phyloP scores from a whole-genome alignment of 164 flowering plant genomes.

The Vitis cinerea region DNA sequence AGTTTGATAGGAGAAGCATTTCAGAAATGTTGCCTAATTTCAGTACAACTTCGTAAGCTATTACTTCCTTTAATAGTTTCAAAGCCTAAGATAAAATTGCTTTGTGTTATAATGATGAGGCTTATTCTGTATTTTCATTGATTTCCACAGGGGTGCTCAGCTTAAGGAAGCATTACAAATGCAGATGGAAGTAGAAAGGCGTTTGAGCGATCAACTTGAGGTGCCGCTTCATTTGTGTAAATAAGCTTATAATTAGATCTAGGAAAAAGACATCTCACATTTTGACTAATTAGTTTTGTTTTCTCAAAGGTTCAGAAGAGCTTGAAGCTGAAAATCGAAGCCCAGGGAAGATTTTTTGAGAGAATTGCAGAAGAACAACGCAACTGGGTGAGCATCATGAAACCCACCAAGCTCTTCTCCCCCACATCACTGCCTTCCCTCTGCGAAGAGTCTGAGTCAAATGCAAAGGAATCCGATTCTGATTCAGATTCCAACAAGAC shows the following conservation, averaged over 20 bases:
- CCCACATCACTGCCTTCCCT: constrained; percentile 44
- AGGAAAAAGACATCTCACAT: no score
- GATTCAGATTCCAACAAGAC: constrained; percentile 31
- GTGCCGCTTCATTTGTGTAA: constrained; percentile 21
- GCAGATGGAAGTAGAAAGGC: constrained; percentile 43
- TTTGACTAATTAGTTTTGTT: not conserved
- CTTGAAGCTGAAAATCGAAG: constrained; percentile 54
- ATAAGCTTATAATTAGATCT: not conserved
- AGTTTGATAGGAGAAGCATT: constrained; percentile 44
- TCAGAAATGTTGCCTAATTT: constrained; percentile 67
- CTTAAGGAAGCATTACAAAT: constrained; percentile 52
- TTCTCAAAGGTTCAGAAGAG: constrained; percentile 39
- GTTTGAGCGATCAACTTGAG: constrained; percentile 43
- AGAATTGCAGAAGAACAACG: constrained; percentile 35
- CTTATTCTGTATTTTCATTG: no score
- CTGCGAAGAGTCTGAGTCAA: constrained; percentile 53
- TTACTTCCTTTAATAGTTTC: no score
- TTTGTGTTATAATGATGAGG: no score
- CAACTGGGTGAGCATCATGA: constrained; percentile 5
- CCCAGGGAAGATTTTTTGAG: constrained; percentile 61
- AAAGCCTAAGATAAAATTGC: no score
- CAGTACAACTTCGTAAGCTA: constrained; percentile 51
- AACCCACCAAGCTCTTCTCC: constrained; percentile 25
- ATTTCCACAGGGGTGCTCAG: constrained; percentile 50
- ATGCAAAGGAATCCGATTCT: constrained; percentile 26